These are phyloP conservation scores for Edaphochlamys debaryana DNA, from an alignment of 139 green algal genomes.

Conservation along the genomic window DNA sequence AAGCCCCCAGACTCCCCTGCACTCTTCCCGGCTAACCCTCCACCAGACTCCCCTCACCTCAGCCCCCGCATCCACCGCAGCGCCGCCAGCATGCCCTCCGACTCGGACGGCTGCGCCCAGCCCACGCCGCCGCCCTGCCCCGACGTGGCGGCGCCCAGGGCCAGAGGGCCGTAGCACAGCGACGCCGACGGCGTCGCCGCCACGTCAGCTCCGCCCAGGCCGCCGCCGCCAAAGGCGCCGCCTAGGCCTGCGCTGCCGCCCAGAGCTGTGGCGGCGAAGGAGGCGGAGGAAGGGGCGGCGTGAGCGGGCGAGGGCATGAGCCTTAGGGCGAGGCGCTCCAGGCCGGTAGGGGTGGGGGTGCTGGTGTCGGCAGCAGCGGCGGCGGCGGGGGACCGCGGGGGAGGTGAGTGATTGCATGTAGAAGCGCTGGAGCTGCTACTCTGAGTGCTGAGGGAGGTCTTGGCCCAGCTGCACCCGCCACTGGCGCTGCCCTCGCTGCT, in stretches of 20 bases:
- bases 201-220: not conserved
- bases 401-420: too few relatives aligned
- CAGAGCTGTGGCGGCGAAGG: not conserved
- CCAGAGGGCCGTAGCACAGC: conserved; percentile 2
- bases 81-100: conserved; percentile 2
- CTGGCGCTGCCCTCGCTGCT: too few relatives aligned
- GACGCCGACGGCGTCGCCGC: not conserved
- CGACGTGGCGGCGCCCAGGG: not conserved
- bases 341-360: too few relatives aligned
- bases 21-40: too few relatives aligned
- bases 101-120: conserved; percentile 29
- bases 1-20: too few relatives aligned
- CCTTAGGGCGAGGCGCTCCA: conserved; percentile 13
- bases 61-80: not conserved
- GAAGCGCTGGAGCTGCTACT: too few relatives aligned
- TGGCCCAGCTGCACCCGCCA: too few relatives aligned
- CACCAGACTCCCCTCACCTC: too few relatives aligned
- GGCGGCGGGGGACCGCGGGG: too few relatives aligned
- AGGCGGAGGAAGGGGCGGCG: not conserved
- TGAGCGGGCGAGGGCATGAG: not conserved
- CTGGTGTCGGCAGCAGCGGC: too few relatives aligned
- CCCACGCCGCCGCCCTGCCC: not conserved
- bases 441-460: too few relatives aligned
- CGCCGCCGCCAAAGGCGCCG: conserved; percentile 1
- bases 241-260: not conserved